Base-by-base conservation (phyloP, 2,329 filamentous ascomycete species). In the Dactylellina drechsleri region DNA sequence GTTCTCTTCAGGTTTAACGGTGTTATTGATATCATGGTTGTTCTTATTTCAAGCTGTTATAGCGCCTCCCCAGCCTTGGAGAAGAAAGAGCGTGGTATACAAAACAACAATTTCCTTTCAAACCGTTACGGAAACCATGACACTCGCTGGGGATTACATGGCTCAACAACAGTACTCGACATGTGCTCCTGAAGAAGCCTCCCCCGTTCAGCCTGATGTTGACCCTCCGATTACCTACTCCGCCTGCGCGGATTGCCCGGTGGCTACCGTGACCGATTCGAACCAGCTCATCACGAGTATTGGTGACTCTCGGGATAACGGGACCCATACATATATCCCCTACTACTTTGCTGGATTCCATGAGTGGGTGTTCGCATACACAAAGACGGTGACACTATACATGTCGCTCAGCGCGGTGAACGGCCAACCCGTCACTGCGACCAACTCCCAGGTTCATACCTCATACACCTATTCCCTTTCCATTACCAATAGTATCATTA, bases 341-440 rank as follows among this genome's bases (percentile, higher is more conserved):
- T 74, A 66, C 49, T 74, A 74, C n/a, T 74, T 74, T 49, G 68
- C 68, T 18, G 61, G 56, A 4, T 74, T 74, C 41, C 50, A 74
- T 26, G 61, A 74, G 18, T 66, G 68, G 68, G 68, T 74, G 7
- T 74, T 74, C 41, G 68, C 61, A 23, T 66, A 66, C 10, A 74
- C 68, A 1, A 74, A 74, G 18, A 73, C 68, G 5, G 61, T 73
- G 13, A 73, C 68, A n/a, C 61, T 73, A 7, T 73, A 66, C 40
- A 73, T 73, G 68, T 73, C 68, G 0, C 50, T 73, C 15, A 66
- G 61, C 26, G 68, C 68, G 18, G 68, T 73, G 1, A 62, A 73
- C 36, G 56, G 68, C 1, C 40, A 73, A 52, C 36, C 36, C 40
- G 20, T 49, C 2, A 18, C 56, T 7, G 67, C 67, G 8, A 66